These are phyloP conservation scores for Lactarius psammicola DNA, from an alignment of 768 basidiomycete genomes.

Conservation along the genomic window DNA sequence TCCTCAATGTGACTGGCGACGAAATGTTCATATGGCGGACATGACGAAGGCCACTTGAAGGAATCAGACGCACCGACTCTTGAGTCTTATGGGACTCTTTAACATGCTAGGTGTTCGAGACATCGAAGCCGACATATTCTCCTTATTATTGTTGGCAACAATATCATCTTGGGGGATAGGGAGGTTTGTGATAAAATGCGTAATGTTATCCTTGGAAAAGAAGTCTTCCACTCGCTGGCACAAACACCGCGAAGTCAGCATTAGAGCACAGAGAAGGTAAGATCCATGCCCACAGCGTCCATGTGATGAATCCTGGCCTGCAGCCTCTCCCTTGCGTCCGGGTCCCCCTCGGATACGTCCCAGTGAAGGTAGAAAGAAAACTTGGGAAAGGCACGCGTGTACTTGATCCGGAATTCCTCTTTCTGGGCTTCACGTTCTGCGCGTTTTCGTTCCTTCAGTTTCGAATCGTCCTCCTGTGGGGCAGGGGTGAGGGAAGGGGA, in stretches of 20 bases:
- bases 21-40: conserved; percentile 8
- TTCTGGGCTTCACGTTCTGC: conserved; percentile 28
- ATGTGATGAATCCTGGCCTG: conserved; percentile 60
- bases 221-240: conserved; percentile 79
- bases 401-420: conserved; percentile 29
- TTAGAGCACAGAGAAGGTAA: background rate
- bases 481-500: conserved; percentile 18
- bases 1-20: conserved; percentile 36
- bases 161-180: conserved; percentile 37
- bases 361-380: conserved; percentile 73
- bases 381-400: conserved; percentile 58
- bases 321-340: conserved; percentile 42
- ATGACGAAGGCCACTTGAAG: background rate
- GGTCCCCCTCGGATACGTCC: conserved; percentile 60
- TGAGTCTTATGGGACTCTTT: conserved; percentile 67
- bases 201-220: conserved; percentile 74
- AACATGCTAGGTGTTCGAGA: conserved; percentile 35
- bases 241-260: conserved; percentile 14
- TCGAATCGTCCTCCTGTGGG: conserved; percentile 25
- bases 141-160: conserved; percentile 51
- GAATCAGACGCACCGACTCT: conserved; percentile 49
- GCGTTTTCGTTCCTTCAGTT: conserved; percentile 26
- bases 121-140: conserved; percentile 47
- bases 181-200: conserved; percentile 81
- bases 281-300: conserved; percentile 64